Evolutionary conservation across 1,284 basidiomycete species (phyloP).

Genomic region (Naganishia liquefaciens): DNA sequence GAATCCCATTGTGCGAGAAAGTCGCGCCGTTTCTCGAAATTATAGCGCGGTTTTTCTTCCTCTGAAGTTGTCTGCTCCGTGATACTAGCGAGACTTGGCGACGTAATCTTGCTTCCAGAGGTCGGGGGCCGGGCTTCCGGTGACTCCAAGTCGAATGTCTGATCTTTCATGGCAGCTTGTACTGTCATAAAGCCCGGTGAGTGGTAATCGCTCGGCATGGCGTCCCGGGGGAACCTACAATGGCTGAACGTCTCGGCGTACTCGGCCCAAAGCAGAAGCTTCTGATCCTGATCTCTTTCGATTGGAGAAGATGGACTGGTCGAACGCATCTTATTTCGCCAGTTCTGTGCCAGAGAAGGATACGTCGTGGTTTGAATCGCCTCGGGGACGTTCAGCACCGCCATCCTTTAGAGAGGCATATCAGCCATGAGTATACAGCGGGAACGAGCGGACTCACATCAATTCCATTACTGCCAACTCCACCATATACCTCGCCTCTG

Average conservation of each 20-base stretch:
- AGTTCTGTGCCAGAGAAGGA: slow-evolving; percentile 41
- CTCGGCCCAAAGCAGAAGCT: slow-evolving; percentile 53
- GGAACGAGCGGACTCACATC: slow-evolving; percentile 38
- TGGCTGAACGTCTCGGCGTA: slow-evolving; percentile 50
- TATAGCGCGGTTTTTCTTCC: neutral
- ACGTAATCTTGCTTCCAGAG: slow-evolving; percentile 9
- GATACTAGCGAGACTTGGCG: slow-evolving; percentile 8
- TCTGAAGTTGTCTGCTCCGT: slow-evolving; percentile 3
- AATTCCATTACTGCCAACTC: slow-evolving; percentile 51
- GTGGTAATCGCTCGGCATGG: neutral
- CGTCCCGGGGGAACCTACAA: slow-evolving; percentile 36
- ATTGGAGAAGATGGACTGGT: slow-evolving; percentile 40
- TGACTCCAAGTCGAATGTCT: slow-evolving; percentile 5
- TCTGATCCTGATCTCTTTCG: slow-evolving; percentile 48
- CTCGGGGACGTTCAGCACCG: slow-evolving; percentile 40
- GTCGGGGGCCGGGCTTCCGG: slow-evolving; percentile 4
- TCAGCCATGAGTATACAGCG: slow-evolving; percentile 2
- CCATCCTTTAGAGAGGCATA: slow-evolving; percentile 1
- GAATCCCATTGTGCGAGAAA: slow-evolving; percentile 41
- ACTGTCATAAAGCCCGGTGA: neutral
- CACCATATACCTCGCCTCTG: slow-evolving; percentile 53
- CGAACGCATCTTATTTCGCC: slow-evolving; percentile 45
- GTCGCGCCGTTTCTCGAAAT: slow-evolving; percentile 22
- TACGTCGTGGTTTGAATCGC: slow-evolving; percentile 41
- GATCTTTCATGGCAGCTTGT: slow-evolving; percentile 26